These are phyloP conservation scores for Fraxinus platypoda DNA, from an alignment of 305 asterid species.

Conservation along the genomic window DNA sequence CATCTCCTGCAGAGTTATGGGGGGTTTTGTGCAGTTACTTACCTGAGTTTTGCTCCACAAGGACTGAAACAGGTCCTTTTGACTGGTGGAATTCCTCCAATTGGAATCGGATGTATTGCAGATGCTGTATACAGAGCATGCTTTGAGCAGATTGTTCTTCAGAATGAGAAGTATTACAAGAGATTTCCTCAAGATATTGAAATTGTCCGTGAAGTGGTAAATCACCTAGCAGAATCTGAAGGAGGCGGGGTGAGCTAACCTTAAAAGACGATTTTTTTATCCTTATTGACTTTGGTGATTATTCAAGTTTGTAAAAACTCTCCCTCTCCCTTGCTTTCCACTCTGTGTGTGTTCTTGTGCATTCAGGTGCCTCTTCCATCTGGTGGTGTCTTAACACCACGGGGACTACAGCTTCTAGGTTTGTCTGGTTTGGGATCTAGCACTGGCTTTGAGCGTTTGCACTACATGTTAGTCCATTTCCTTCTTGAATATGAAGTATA, in stretches of 20 bases:
- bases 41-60: slow-evolving; percentile 90
- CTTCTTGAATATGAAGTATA: slow-evolving; percentile 16
- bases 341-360: slow-evolving; percentile 12
- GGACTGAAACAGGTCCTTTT: slow-evolving; percentile 88
- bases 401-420: slow-evolving; percentile 83
- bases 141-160: slow-evolving; percentile 59
- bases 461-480: slow-evolving; percentile 59
- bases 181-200: slow-evolving; percentile 82
- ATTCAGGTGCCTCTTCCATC: slow-evolving; percentile 79
- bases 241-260: slow-evolving; percentile 84
- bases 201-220: slow-evolving; percentile 60
- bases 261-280: not conserved
- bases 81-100: slow-evolving; percentile 92
- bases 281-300: not conserved
- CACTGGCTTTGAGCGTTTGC: slow-evolving; percentile 88
- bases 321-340: slow-evolving; percentile 10
- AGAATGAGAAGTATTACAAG: slow-evolving; percentile 71
- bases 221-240: slow-evolving; percentile 65
- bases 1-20: slow-evolving; percentile 79
- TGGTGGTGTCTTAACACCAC: slow-evolving; percentile 82
- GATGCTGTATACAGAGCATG: slow-evolving; percentile 79
- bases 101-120: slow-evolving; percentile 74
- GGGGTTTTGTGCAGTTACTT: slow-evolving; percentile 88
- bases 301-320: slow-evolving; percentile 2
- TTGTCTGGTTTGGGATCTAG: slow-evolving; percentile 81